Evolutionary conservation across 208 protist species (phyloP), one percentile per base, ranked within the genome.

Genomic region (Leishmania lainsoni): DNA sequence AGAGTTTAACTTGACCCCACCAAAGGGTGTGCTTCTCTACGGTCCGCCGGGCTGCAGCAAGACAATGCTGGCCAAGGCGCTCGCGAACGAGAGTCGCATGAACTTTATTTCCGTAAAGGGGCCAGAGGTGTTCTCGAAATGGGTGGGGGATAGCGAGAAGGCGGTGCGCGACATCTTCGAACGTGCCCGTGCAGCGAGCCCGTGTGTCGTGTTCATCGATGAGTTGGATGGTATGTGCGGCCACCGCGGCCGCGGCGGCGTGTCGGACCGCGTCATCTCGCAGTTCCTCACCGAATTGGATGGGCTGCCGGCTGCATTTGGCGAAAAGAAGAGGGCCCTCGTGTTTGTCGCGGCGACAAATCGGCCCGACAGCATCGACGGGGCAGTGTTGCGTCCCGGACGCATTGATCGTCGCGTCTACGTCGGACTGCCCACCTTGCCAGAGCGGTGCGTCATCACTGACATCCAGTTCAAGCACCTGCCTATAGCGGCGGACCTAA

Each of bases 1-100:
- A 26, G 76, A 97, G 73, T 93, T 99, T 75, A 94, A 95, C 68
- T 90, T 99, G n/a, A 89, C 86, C 4, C 97, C 98, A 10, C 97
- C 98, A 76, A 91, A 91, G 63, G 98, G 97, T 45, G 99, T 99
- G 17, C 80, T 99, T 29, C 92, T 99, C 3, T 98, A 99, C 84
- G 99, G 99, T 35, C 99, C 99, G 22, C 99, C 99, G 52, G 99
- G 99, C 69, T 99, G 97, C 74, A 99, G 99, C 79, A 99, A 99
- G 86, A 99, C 99, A 9, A 92, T 99, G 54, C 99, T 99, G 79
- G 99, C 99, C 12, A 94, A 99, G 59, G 95, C 99, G 78, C 99
- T 99, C 76, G 97, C 99, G 86, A 90, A 99, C 32, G 98, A 99
- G 74, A 90, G 87, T 45, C 83, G 86, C 29, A 83, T 93, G 83